A percentile compares a stretch with the other conserved stretches of the same genome.
These are phyloP conservation scores for Aspergillus spinulosporus DNA, from an alignment of 2,329 filamentous ascomycete genomes.

Conservation along the genomic window DNA sequence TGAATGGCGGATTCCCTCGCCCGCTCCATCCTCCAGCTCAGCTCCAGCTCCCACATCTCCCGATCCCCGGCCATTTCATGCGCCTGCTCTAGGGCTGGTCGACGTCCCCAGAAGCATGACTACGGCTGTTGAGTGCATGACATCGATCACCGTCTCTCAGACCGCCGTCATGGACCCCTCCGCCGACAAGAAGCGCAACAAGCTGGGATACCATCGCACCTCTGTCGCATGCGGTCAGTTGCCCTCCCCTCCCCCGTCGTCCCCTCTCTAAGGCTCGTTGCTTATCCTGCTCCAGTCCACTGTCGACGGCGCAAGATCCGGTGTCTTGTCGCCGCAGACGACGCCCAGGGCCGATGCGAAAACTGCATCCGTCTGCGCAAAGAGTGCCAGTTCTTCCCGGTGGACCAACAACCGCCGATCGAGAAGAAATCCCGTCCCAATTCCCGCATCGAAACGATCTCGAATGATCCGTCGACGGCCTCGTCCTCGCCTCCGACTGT, in stretches of 20 bases:
- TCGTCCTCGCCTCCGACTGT: constrained; percentile 49
- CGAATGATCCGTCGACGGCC: constrained; percentile 49
- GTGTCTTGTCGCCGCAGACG: constrained; percentile 74
- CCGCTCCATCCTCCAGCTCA: neutral
- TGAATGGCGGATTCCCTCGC: constrained; percentile 12
- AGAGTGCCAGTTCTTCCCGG: constrained; percentile 88
- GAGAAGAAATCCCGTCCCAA: constrained; percentile 49
- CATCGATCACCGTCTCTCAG: constrained; percentile 35
- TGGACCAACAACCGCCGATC: constrained; percentile 69
- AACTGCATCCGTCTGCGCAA: constrained; percentile 95
- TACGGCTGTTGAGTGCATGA: constrained; percentile 37
- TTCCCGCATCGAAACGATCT: constrained; percentile 47
- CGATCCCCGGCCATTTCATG: constrained; percentile 25
- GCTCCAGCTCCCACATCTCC: neutral
- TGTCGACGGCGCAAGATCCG: constrained; percentile 92
- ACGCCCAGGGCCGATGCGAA: constrained; percentile 74
- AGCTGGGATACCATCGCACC: constrained; percentile 91
- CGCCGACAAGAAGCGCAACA: constrained; percentile 76
- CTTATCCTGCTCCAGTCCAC: constrained; percentile 62
- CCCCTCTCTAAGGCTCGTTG: neutral
- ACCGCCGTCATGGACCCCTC: constrained; percentile 40
- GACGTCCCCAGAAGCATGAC: constrained; percentile 37
- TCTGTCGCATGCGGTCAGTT: constrained; percentile 92
- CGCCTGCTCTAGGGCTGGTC: constrained; percentile 21
- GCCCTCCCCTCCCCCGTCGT: neutral